These are phyloP conservation scores for Xylariaceae sp. DNA, from an alignment of 2,329 filamentous ascomycete genomes.

Conservation along the genomic window DNA sequence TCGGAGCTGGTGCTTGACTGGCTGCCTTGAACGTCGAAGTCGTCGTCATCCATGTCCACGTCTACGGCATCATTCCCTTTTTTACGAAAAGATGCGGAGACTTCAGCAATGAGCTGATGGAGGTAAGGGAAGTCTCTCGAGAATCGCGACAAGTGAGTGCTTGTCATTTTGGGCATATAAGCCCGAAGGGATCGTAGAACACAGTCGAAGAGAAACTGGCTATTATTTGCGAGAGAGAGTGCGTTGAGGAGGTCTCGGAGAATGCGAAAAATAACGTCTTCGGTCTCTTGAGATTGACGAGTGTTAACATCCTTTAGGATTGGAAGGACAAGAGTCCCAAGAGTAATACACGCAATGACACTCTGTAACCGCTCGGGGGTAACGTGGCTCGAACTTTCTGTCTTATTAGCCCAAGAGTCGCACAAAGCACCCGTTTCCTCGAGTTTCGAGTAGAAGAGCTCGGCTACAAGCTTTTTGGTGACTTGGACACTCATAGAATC, in stretches of 20 bases:
- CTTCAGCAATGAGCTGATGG: slow-evolving; percentile 39
- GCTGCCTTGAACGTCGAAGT: slow-evolving; percentile 58
- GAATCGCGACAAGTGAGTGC: slow-evolving; percentile 35
- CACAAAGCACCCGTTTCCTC: slow-evolving; percentile 46
- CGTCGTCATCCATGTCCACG: slow-evolving; percentile 51
- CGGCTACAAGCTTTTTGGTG: slow-evolving; percentile 49
- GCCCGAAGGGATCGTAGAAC: slow-evolving; percentile 42
- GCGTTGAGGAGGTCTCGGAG: slow-evolving; percentile 38
- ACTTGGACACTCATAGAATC: slow-evolving; percentile 39
- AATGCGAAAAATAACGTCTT: slow-evolving; percentile 39
- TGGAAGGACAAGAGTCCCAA: slow-evolving; percentile 44
- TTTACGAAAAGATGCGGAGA: slow-evolving; percentile 33
- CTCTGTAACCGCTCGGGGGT: slow-evolving; percentile 52
- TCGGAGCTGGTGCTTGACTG: slow-evolving; percentile 38
- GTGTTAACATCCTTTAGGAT: slow-evolving; percentile 45
- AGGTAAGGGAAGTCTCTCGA: slow-evolving; percentile 38
- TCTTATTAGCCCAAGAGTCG: slow-evolving; percentile 43
- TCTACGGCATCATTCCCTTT: slow-evolving; percentile 26
- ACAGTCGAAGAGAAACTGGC: slow-evolving; percentile 42
- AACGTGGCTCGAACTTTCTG: slow-evolving; percentile 45
- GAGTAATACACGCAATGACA: slow-evolving; percentile 45
- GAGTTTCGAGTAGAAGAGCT: slow-evolving; percentile 51
- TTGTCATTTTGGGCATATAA: slow-evolving; percentile 44
- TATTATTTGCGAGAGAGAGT: slow-evolving; percentile 43
- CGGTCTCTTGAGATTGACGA: slow-evolving; percentile 46